Evolutionary conservation across 768 basidiomycete genomes (phyloP), one percentile per base, ranked within the genome.

Genomic region (Daedaleopsis sinensis): DNA sequence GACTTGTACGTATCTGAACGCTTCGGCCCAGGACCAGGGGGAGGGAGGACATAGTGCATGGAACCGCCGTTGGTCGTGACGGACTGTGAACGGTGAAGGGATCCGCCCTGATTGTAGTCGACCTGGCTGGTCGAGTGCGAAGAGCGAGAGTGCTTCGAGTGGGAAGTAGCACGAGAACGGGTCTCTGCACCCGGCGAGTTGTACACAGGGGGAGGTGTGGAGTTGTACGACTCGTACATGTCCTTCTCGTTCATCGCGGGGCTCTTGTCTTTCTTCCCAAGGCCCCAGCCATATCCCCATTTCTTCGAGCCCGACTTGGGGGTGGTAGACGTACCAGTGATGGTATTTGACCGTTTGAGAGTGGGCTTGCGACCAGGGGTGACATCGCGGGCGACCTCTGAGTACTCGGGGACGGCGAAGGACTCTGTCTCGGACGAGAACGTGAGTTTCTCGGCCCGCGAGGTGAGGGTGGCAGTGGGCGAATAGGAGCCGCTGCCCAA

Each of bases 231-330:
- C 56, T 68, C 69, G 72, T 67, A 72, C 1, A 77, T 56, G 70
- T 69, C 71, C 32, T 72, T 68, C 51, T 73, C 73, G 55, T 67
- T 68, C 72, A 68, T 72, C 73, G 76, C 59, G n/a, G n/a, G n/a
- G 63, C 79, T 80, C 60, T 71, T 71, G 52, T 70, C 69, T 58
- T 70, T 72, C 76, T 79, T 85, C 47, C 88, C 87, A 42, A 84
- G 54, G 0, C 87, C 87, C 85, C 86, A 87, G 42, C 88, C 89
- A 81, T 82, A 87, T 69, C 77, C 84, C 65, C 66, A 68, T 57
- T 69, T 70, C 49, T 73, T 74, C 42, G 81, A 74, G 1, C 71
- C 64, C 12, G 76, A 52, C 49, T 62, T 61, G 19, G 39, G 39
- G 18, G 13, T 65, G 6, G 62, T 46, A 18, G 55, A 27, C 47